Evolutionary conservation across 2,329 filamentous ascomycete genomes (phyloP).

Genomic region (Salinomyces thailandicus): DNA sequence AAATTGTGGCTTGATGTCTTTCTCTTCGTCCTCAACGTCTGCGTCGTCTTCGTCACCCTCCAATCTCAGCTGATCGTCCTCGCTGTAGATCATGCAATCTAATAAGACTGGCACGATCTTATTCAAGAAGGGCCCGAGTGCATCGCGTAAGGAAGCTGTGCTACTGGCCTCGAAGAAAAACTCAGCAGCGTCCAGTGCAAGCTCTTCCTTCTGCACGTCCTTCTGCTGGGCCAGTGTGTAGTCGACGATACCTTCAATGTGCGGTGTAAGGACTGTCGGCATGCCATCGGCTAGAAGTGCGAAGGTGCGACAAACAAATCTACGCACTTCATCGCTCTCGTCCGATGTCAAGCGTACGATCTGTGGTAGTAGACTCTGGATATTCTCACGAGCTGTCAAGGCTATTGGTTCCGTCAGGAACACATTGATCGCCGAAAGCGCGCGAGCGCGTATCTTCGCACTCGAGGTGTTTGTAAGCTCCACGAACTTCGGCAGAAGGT

Average conservation of each 20-base stretch:
- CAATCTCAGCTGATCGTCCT: constrained; percentile 79
- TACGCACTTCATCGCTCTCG: constrained; percentile 66
- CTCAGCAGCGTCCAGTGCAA: constrained; percentile 89
- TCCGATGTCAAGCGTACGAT: constrained; percentile 76
- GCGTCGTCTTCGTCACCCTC: constrained; percentile 73
- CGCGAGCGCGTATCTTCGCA: constrained; percentile 66
- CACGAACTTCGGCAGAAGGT: constrained; percentile 83
- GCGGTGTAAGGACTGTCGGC: constrained; percentile 80
- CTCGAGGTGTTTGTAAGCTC: constrained; percentile 69
- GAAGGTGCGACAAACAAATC: constrained; percentile 88
- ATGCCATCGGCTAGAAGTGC: constrained; percentile 83
- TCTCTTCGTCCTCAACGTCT: constrained; percentile 75
- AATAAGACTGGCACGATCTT: constrained; percentile 86
- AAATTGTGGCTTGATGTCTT: constrained; percentile 90
- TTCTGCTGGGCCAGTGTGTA: constrained; percentile 88
- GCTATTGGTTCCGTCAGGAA: constrained; percentile 68
- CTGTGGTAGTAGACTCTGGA: constrained; percentile 71
- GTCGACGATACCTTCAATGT: constrained; percentile 78
- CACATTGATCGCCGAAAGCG: constrained; percentile 78
- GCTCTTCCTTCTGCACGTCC: constrained; percentile 68
- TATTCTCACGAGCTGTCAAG: constrained; percentile 65
- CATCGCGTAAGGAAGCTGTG: constrained; percentile 66
- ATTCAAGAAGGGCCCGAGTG: constrained; percentile 64
- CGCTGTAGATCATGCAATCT: constrained; percentile 91
- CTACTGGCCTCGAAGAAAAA: constrained; percentile 95